Percentiles rank a stretch among this genome's conserved stretches.
Conservation (phyloP, 2,329 filamentous ascomycete genomes). For the Ceratocystis papillata region DNA sequence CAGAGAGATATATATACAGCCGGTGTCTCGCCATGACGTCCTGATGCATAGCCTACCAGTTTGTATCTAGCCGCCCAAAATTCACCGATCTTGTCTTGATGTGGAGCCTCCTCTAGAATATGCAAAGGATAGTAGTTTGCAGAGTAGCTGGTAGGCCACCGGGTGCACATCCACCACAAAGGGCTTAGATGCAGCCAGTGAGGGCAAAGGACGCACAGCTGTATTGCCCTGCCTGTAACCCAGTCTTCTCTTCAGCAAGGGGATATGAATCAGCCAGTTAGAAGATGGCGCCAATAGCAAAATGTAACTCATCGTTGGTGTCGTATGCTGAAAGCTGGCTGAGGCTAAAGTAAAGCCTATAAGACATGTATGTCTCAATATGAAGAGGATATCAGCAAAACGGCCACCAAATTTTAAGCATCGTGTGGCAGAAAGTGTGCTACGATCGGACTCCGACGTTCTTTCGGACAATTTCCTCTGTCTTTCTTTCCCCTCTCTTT, state of each 20-base stretch:
- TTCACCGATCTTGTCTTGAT: neutral
- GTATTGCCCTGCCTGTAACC: neutral
- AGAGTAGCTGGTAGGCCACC: neutral
- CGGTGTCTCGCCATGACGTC: neutral
- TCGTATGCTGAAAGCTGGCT: neutral
- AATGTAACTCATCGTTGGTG: neutral
- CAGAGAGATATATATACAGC: neutral
- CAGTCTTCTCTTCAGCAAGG: neutral
- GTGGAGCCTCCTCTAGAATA: neutral
- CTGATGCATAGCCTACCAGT: neutral
- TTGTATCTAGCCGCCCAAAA: neutral
- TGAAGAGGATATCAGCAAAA: neutral
- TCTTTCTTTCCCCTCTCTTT: neutral
- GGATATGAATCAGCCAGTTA: neutral
- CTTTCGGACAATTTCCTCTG: neutral
- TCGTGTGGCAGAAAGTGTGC: neutral
- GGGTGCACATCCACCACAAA: neutral
- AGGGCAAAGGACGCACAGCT: neutral
- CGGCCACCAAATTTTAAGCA: neutral
- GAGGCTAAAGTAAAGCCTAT: neutral
- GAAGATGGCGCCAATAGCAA: neutral
- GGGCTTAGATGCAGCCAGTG: neutral
- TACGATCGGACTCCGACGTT: conserved; percentile 4
- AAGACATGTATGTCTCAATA: neutral
- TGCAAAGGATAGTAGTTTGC: neutral